Conservation (phyloP, 768 basidiomycete genomes). For the Leccinum subgranulosum region DNA sequence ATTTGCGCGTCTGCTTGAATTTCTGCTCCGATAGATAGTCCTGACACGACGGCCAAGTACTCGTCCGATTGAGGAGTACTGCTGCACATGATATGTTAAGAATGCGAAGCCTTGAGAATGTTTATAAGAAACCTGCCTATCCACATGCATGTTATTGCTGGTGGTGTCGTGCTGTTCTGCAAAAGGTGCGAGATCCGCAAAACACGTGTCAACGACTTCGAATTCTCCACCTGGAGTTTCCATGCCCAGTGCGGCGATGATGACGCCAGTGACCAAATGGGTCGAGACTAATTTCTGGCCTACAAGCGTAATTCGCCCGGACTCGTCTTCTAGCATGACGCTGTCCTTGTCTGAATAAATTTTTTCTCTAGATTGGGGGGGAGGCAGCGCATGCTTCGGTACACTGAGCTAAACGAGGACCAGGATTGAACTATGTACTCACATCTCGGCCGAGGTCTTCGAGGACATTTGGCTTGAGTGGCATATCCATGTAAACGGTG, state of each 20-base stretch:
- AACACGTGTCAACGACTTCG: constrained; percentile 88
- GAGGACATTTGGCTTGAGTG: constrained; percentile 96
- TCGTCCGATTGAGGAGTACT: constrained; percentile 42
- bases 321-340: constrained; percentile 94
- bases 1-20: constrained; percentile 66
- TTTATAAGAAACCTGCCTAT: constrained; percentile 41
- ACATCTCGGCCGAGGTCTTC: constrained; percentile 94
- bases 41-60: constrained; percentile 86
- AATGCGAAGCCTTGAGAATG: not conserved
- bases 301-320: constrained; percentile 85
- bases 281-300: constrained; percentile 64
- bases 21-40: constrained; percentile 71
- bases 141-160: constrained; percentile 61
- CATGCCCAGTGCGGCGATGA: constrained; percentile 85
- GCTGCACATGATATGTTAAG: constrained; percentile 9
- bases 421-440: constrained; percentile 30
- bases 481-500: constrained; percentile 99
- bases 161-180: constrained; percentile 20
- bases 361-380: constrained; percentile 73
- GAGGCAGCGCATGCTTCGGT: constrained; percentile 79
- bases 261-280: constrained; percentile 84
- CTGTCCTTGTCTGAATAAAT: constrained; percentile 75
- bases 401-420: constrained; percentile 3
- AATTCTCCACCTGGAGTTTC: constrained; percentile 91
- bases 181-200: constrained; percentile 71